Evolutionary conservation across 106 monocot species (phyloP), one percentile per base, ranked within the genome.

Genomic region (Platanthera zijinensis): DNA sequence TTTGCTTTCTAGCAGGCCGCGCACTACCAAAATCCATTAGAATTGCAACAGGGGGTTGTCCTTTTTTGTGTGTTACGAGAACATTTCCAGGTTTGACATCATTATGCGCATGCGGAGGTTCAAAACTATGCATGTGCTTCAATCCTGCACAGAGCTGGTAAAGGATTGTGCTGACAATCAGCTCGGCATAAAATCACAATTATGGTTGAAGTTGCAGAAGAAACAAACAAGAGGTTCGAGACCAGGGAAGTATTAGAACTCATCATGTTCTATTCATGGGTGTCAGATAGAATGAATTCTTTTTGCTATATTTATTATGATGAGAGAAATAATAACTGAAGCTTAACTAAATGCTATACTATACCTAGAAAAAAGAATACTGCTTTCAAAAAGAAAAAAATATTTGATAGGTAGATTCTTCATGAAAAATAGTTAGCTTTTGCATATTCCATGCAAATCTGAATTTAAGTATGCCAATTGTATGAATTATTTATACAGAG

Each of bases 21-120:
- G 94, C 80, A 77, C 99, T 99, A 77, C 99, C 99, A 83, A 99
- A 99, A 81, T 99, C 99, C 99, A 99, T 99, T 70, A 99, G 70
- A 80, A 94, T 99, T 50, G 94, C 92, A 79, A 94, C 51, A 76
- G 99, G 90, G 51, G 91, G 76, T 64, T 92, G 88, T 54, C 88
- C 90, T 77, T 90, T 92, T 68, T 74, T 84, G 22, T 88, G 86
- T 19, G 94, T 89, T 54, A 99, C 78, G 73, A 99, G 87, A 62
- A 99, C 87, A 84, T 99, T 99, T 67, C 99, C 99, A 83, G 99
- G 92, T 78, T 90, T 92, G 14, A 99, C 90, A 83, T 99, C 94
- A 82, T 94, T 99, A 84, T 94, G 99, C 69, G 99, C 92, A 84
- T 99, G 94, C 68, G 99, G 92, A 62, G 99, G 99, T 83, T 94